Conservation (phyloP, 768 basidiomycete genomes). For the Bullera alba region DNA sequence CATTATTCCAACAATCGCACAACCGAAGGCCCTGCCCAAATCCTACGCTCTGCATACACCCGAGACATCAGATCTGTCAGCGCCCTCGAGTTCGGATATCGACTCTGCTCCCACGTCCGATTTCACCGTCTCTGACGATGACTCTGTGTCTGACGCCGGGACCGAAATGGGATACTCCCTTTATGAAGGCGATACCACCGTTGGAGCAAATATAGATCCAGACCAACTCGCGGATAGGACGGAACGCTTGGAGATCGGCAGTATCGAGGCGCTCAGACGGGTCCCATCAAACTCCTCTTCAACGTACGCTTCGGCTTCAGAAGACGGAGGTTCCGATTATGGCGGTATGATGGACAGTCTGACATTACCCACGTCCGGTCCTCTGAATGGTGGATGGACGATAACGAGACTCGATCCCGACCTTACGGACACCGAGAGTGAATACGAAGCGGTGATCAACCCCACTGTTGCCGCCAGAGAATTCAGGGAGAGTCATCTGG, state of each 20-base stretch:
- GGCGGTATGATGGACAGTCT: constrained; percentile 29
- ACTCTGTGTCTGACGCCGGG: constrained; percentile 16
- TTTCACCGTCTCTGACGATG: constrained; percentile 17
- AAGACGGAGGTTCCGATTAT: constrained; percentile 20
- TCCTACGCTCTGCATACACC: constrained; percentile 27
- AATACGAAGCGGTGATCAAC: too few species aligned
- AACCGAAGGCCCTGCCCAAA: constrained; percentile 4
- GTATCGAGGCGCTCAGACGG: constrained; percentile 2
- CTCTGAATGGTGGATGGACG: constrained; percentile 2
- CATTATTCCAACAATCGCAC: constrained; percentile 26
- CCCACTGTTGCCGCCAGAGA: not conserved
- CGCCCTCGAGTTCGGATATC: constrained; percentile 11
- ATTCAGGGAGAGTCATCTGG: not conserved
- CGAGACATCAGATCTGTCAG: constrained; percentile 32
- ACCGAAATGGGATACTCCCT: constrained; percentile 17
- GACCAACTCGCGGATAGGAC: not conserved
- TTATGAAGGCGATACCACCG: not conserved
- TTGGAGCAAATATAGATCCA: not conserved
- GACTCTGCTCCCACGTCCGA: constrained; percentile 2
- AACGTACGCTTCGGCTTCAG: constrained; percentile 25
- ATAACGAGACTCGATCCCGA: too few species aligned
- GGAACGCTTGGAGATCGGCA: not conserved
- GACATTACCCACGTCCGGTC: constrained; percentile 6
- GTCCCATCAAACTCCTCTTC: constrained; percentile 24
- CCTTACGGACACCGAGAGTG: too few species aligned